A percentile compares a stretch with the other conserved stretches of the same genome.
phyloP scores from a whole-genome alignment of 805 yeast genomes.

The Metschnikowia proteae region DNA sequence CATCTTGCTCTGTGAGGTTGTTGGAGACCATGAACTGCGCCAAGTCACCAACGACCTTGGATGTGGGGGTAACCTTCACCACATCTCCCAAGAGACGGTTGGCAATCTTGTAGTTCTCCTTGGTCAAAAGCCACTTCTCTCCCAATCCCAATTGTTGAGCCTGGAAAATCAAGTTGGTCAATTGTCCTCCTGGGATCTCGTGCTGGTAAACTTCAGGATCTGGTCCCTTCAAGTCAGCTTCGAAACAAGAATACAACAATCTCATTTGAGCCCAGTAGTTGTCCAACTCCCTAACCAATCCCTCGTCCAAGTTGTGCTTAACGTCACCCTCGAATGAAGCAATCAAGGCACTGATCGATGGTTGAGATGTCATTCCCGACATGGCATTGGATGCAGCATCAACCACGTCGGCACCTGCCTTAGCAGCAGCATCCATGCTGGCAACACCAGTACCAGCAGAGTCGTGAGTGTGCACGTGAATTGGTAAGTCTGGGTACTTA shows the following conservation, averaged over 20 bases:
- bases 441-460: constrained; percentile 99
- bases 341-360: constrained; percentile 87
- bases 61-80: constrained; percentile 98
- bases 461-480: constrained; percentile 98
- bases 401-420: constrained; percentile 97
- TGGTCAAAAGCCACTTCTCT: constrained; percentile 93
- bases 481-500: constrained; percentile 88
- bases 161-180: constrained; percentile 96
- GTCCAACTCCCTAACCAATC: constrained; percentile 77
- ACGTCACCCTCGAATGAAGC: constrained; percentile 88
- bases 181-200: constrained; percentile 99
- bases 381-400: constrained; percentile 96
- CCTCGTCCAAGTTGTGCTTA: constrained; percentile 65
- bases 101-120: constrained; percentile 89
- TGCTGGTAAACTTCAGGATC: constrained; percentile 98
- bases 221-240: constrained; percentile 98
- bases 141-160: constrained; percentile 99
- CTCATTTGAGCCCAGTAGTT: constrained; percentile 99
- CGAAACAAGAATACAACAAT: constrained; percentile 91
- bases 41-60: constrained; percentile 99
- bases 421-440: constrained; percentile 89
- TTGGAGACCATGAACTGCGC: constrained; percentile 99
- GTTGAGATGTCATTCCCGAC: constrained; percentile 99
- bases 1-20: constrained; percentile 82
- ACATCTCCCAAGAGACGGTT: constrained; percentile 90